Base-by-base conservation (phyloP, 75 land plant genomes). In the Sequoia sempervirens region DNA sequence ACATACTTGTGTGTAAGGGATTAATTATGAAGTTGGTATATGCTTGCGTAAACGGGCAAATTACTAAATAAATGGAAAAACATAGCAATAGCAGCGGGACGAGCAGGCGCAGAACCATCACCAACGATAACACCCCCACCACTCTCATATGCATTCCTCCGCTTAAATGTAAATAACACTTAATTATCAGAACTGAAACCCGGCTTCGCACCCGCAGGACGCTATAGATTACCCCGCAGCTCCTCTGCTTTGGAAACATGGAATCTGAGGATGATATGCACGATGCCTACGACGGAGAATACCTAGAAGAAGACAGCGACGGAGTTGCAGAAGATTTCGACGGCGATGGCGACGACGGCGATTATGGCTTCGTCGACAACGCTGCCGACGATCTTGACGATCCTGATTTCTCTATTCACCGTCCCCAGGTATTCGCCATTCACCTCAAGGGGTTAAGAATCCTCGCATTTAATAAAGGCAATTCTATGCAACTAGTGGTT, bases 231-330 rank as follows among this genome's bases (percentile, higher is more conserved):
- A 20, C 6, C 23, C 30, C 45, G 50, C n/a, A 23, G 30, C 47
- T 10, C 26, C 7, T 5, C 78, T 73, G 32, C 8, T 10, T 41
- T 2, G 41, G 45, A 75, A 75, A 40, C 6, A 78, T 78, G 80
- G 80, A 78, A 10, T 78, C 80, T 12, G 80, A 78, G 30, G 80
- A 78, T 11, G 80, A 78, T 20, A 78, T 78, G 80, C 47, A 78
- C 80, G 80, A 78, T 78, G 46, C 80, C 13, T 78, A 78, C 30
- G 80, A 78, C 28, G 50, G 80, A 78, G 80, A 78, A 9, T 78
- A 78, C 26, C 30, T 43, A 2, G 80, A 78, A 28, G 80, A 78
- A 46, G 72, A 69, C 34, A 30, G 72, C 34, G 72, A 69, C 34
- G 72, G 34, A 69, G 72, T 69, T 9, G 72, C 34, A 30, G 34